Conservation (phyloP, 2,329 filamentous ascomycete species). For the Neonectria neomacrospora region DNA sequence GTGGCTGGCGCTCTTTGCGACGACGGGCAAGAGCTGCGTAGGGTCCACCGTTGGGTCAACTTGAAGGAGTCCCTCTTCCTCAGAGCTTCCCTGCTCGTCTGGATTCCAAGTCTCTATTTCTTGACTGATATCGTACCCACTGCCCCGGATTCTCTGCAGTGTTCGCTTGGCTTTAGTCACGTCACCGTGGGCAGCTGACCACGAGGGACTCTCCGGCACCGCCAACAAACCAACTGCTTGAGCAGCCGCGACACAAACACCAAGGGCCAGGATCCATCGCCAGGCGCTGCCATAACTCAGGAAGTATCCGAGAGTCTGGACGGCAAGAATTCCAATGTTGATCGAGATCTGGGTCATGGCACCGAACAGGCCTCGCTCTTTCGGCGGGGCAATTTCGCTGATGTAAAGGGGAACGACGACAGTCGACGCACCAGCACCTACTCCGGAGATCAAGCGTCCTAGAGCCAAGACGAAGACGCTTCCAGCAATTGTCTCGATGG, state of each 20-base stretch:
- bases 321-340: conserved; percentile 87
- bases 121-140: conserved; percentile 73
- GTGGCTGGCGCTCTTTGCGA: conserved; percentile 47
- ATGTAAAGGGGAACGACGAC: conserved; percentile 96
- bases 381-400: conserved; percentile 84
- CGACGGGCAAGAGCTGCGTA: conserved; percentile 17
- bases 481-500: conserved; percentile 77
- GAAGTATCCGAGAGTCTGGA: conserved; percentile 89
- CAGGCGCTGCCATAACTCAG: conserved; percentile 82
- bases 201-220: conserved; percentile 89
- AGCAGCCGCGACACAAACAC: conserved; percentile 72
- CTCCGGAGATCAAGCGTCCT: conserved; percentile 82
- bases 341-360: conserved; percentile 92
- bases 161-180: conserved; percentile 70
- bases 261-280: conserved; percentile 83
- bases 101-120: conserved; percentile 75
- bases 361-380: conserved; percentile 81
- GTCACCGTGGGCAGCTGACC: conserved; percentile 78
- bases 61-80: conserved; percentile 76
- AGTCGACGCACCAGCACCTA: conserved; percentile 88
- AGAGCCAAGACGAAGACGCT: conserved; percentile 74
- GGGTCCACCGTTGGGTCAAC: conserved; percentile 45
- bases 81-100: conserved; percentile 58
- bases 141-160: conserved; percentile 81
- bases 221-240: conserved; percentile 78